phyloP scores from a whole-genome alignment of 495 filamentous ascomycete genomes.

The Penicillium odoratum region DNA sequence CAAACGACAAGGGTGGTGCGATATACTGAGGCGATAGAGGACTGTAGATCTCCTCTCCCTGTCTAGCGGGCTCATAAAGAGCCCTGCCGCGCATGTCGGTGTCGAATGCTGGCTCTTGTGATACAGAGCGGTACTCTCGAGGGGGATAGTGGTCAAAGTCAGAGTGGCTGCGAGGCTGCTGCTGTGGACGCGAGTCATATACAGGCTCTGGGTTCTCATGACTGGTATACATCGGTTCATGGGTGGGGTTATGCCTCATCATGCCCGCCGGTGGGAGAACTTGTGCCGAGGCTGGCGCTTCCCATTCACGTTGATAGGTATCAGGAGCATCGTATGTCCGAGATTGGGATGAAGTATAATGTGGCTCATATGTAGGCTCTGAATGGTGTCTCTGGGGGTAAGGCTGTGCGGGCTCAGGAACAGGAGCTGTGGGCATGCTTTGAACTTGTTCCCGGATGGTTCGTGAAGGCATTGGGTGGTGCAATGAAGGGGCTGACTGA shows the following conservation, averaged over 20 bases:
- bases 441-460: constrained; percentile 27
- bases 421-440: constrained; percentile 20
- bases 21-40: constrained; percentile 25
- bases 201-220: constrained; percentile 19
- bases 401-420: constrained; percentile 16
- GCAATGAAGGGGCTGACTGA: constrained; percentile 27
- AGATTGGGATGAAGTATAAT: constrained; percentile 23
- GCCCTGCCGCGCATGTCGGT: constrained; percentile 15
- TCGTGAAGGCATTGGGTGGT: constrained; percentile 26
- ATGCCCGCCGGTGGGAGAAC: constrained; percentile 16
- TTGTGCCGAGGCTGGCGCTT: constrained; percentile 14
- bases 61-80: constrained; percentile 14
- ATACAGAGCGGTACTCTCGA: constrained; percentile 27
- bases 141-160: constrained; percentile 32
- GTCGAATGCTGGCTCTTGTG: constrained; percentile 28
- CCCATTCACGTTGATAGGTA: constrained; percentile 34
- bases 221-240: constrained; percentile 25
- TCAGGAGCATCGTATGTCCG: constrained; percentile 32
- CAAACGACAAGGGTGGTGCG: constrained; percentile 26
- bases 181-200: constrained; percentile 27
- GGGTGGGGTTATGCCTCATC: constrained; percentile 19
- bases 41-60: constrained; percentile 17
- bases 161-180: constrained; percentile 31
- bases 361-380: constrained; percentile 27
- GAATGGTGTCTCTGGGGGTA: constrained; percentile 23